phyloP scores from a whole-genome alignment of 1,284 basidiomycete genomes.

The Ustilago sp. region DNA sequence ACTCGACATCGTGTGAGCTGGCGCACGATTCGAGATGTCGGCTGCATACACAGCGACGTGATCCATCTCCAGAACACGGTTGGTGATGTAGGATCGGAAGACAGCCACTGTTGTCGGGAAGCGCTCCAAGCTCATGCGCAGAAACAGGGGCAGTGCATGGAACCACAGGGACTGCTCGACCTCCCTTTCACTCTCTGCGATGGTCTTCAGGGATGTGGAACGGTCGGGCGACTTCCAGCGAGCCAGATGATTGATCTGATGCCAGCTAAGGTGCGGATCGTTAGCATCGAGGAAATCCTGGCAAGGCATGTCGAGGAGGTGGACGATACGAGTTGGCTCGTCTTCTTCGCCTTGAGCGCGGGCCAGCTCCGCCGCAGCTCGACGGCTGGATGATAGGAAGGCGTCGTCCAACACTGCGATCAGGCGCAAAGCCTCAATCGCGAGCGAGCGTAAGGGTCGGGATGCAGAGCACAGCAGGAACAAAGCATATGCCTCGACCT shows the following conservation, averaged over 20 bases:
- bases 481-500: slow-evolving; percentile 79
- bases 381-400: slow-evolving; percentile 42
- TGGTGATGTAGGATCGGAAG: slow-evolving; percentile 69
- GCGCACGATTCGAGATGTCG: slow-evolving; percentile 56
- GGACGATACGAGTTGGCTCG: slow-evolving; percentile 60
- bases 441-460: slow-evolving; percentile 73
- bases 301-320: slow-evolving; percentile 59
- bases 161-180: slow-evolving; percentile 71
- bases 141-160: slow-evolving; percentile 70
- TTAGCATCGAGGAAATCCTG: slow-evolving; percentile 51
- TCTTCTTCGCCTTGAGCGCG: slow-evolving; percentile 54
- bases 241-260: slow-evolving; percentile 52
- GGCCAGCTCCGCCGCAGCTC: slow-evolving; percentile 62
- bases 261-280: slow-evolving; percentile 47
- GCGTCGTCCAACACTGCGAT: slow-evolving; percentile 65
- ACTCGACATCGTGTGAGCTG: slow-evolving; percentile 22
- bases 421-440: slow-evolving; percentile 55
- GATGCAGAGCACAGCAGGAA: slow-evolving; percentile 80
- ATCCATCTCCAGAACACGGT: slow-evolving; percentile 70
- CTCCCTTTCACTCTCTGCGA: slow-evolving; percentile 71
- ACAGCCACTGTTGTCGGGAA: slow-evolving; percentile 70
- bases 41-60: slow-evolving; percentile 69
- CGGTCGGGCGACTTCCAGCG: slow-evolving; percentile 50
- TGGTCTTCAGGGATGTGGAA: slow-evolving; percentile 47
- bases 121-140: slow-evolving; percentile 67